Base-by-base conservation (phyloP, 1,284 basidiomycete genomes). In the Sanghuangporus sanghuang region DNA sequence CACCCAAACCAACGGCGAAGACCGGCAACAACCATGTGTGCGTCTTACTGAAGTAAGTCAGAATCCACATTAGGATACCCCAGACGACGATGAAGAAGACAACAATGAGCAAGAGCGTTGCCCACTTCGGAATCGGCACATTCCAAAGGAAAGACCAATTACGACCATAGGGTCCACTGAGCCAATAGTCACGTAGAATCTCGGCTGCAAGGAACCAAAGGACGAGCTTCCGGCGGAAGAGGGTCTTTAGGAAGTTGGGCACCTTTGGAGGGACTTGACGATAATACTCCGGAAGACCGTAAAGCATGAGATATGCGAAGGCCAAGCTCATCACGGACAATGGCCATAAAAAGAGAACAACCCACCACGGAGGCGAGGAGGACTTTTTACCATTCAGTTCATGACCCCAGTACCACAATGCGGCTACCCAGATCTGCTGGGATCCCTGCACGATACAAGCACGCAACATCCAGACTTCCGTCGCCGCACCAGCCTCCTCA, bases 81-180 rank as follows among this genome's bases (percentile, higher is more conserved):
- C 94, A 96, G 57, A 96, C 83, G 63, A 85, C 85, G 66, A 96
- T 75, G 77, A 96, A 96, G 84, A 96, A 96, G 32, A 81, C 72
- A 69, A 89, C 74, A 72, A 96, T 83, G 66, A 96, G 87, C 27
- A 95, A 73, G 23, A 93, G 77, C 57, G 90, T 93, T 68, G 89
- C 85, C 88, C 89, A 95, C 69, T 89, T 87, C 21, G 92, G 84
- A 63, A 96, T 87, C 3, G 84, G 81, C n/a, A 89, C 87, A 69
- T 80, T 85, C 94, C 94, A 96, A 18, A 96, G 78, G 86, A 94
- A 96, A 69, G 86, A 79, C 94, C 94, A 96, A 76, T 95, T 96
- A 69, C 94, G 90, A 64, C 94, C 94, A 68, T 93, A 93, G 4
- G 90, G 87, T 88, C 92, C 93, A 70, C 92, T 94, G 66, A 96